Conservation (phyloP, 768 basidiomycete genomes). For the Leccinum disarticulatum region DNA sequence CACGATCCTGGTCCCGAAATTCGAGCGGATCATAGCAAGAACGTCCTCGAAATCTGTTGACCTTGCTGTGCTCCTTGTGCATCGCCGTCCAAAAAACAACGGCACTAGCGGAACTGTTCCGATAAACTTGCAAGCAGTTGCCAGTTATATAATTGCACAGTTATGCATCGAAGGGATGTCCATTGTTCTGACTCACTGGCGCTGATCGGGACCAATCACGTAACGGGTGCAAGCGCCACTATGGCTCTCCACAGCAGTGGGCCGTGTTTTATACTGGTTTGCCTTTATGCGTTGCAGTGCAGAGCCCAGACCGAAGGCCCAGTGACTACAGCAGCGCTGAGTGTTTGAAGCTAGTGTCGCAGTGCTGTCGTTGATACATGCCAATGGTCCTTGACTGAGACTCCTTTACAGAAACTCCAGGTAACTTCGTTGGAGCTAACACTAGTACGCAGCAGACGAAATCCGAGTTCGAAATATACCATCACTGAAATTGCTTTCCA, state of each 20-base stretch:
- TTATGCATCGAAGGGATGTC: not conserved
- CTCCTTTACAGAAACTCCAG: constrained; percentile 3
- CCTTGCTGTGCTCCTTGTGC: not conserved
- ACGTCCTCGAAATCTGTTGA: not conserved
- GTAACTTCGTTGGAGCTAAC: not conserved
- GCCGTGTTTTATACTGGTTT: not conserved
- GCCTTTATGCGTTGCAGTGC: not conserved
- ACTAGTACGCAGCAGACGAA: not conserved
- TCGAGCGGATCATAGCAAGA: not conserved
- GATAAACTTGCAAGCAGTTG: not conserved
- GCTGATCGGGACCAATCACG: not conserved
- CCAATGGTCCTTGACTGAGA: not conserved
- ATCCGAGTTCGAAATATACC: not conserved
- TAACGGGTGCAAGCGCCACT: constrained; percentile 2
- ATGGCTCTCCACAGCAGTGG: not conserved
- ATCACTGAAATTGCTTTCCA: not conserved
- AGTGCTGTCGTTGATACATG: not conserved
- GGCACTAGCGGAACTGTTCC: not conserved
- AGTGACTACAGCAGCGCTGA: not conserved
- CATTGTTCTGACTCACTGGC: not conserved
- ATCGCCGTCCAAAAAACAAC: not conserved
- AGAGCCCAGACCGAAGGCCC: not conserved
- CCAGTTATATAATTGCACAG: not conserved
- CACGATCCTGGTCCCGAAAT: not conserved
- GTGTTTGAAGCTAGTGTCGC: not conserved